Percentiles rank a stretch among this genome's conserved stretches.
phyloP scores from a whole-genome alignment of 75 land plant species.

The Ceratopteris richardii region DNA sequence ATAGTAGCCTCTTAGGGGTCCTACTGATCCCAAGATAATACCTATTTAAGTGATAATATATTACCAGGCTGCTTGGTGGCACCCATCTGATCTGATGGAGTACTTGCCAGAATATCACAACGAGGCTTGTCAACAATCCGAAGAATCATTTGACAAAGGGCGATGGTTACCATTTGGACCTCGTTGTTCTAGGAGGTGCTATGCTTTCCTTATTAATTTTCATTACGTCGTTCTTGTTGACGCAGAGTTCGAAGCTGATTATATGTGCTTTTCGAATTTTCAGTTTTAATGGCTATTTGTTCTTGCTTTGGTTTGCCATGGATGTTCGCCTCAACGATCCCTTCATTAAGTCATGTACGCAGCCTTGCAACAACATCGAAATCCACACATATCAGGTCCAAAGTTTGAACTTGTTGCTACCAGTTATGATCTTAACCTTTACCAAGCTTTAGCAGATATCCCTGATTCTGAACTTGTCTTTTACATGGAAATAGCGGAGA shows the following conservation, averaged over 20 bases:
- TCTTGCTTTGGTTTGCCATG: conserved; percentile 25
- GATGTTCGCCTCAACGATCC: conserved; percentile 26
- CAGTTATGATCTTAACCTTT: too few species aligned
- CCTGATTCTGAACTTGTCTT: too few species aligned
- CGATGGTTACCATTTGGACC: conserved; percentile 21
- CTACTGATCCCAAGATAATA: too few species aligned
- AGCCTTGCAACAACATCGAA: conserved; percentile 20
- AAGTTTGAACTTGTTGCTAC: too few species aligned
- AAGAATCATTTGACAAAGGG: conserved; percentile 12
- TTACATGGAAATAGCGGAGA: conserved; percentile 12
- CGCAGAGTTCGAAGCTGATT: too few species aligned
- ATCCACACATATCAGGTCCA: conserved; percentile 9
- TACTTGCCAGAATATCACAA: conserved; percentile 21
- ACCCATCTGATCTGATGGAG: conserved; percentile 4
- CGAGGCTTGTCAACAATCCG: conserved; percentile 20
- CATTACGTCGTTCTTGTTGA: too few species aligned
- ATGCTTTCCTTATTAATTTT: background rate
- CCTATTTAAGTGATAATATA: background rate
- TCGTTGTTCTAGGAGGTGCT: conserved; percentile 22
- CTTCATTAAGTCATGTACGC: conserved; percentile 26
- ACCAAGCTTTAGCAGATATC: too few species aligned
- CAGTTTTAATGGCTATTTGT: conserved; percentile 15
- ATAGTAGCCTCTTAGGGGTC: too few species aligned
- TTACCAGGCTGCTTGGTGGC: conserved; percentile 4
- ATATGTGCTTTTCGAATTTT: too few species aligned